Base-by-base conservation (phyloP, 2,329 filamentous ascomycete species). In the Aspergillus felis region DNA sequence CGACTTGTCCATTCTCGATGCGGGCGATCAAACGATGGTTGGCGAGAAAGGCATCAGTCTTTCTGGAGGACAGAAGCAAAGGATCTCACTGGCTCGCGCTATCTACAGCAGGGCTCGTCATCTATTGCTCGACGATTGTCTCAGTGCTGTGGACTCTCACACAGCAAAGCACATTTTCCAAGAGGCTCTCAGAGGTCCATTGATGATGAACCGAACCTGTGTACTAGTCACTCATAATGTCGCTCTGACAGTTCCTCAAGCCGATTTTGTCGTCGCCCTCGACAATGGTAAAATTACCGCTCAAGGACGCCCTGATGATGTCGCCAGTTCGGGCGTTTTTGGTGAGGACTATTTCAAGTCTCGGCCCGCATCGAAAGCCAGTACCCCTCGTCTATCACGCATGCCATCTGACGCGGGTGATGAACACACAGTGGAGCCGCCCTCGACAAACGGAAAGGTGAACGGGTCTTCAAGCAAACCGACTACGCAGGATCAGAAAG, bases 151-250 rank as follows among this genome's bases (percentile, higher is more conserved):
- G 35, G 94, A 99, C 73, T 95, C 94, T 3, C 94, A 99, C 68
- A 97, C 94, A 0, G 92, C 92, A 2, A 95, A 97, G 73, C 97
- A 95, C 88, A 97, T 99, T 64, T 97, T 97, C 76, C 89, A 89
- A 71, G 89, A 96, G 74, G 96, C 92, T 58, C 87, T 99, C 62
- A 87, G 87, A 66, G 94, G 94, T 2, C 90, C 91, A 5, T 77
- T 99, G 53, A 97, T 99, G 94, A 79, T 83, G 57, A 82, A 87
- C 68, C 87, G 94, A 46, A 97, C 94, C 28, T 97, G 94, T 73
- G 91, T 99, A 54, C 82, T 99, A 47, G 93, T 99, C 38, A 97
- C 94, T 0, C 94, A 99, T 78, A 99, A 97, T 68, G 85, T 94
- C 28, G 84, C 90, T n/a, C 83, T 99, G 20, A 94, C 91, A 64